Conservation (phyloP, 2,329 filamentous ascomycete species). For the Didymella pinodella region DNA sequence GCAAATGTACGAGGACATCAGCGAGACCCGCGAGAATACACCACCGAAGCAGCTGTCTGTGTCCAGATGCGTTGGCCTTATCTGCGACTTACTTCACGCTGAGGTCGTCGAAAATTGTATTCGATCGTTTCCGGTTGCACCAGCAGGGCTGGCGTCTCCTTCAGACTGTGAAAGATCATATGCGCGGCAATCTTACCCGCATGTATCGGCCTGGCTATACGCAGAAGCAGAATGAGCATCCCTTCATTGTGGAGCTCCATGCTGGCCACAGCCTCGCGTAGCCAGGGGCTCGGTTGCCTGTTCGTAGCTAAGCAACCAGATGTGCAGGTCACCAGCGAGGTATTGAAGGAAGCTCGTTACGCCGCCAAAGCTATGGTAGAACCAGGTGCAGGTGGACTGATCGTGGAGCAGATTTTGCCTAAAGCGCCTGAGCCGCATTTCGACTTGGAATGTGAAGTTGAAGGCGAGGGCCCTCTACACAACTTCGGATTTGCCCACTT, state of each 20-base stretch:
- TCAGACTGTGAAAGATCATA: constrained; percentile 41
- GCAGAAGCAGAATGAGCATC: constrained; percentile 52
- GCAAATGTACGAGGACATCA: constrained; percentile 16
- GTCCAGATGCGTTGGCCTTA: constrained; percentile 17
- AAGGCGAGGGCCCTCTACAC: neutral
- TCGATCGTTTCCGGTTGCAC: constrained; percentile 56
- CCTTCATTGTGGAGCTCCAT: constrained; percentile 54
- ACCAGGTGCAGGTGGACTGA: constrained; percentile 2
- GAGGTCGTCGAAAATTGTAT: constrained; percentile 52
- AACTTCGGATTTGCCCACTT: no score
- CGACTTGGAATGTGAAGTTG: neutral
- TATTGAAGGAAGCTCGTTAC: constrained; percentile 2
- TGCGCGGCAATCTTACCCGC: constrained; percentile 43
- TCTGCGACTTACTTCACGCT: constrained; percentile 47
- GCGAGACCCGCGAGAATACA: constrained; percentile 2
- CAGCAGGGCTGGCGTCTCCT: constrained; percentile 53
- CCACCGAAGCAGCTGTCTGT: constrained; percentile 17
- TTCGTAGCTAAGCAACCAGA: constrained; percentile 1
- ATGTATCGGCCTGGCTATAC: constrained; percentile 50
- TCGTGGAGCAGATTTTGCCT: constrained; percentile 4
- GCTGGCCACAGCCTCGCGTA: constrained; percentile 43
- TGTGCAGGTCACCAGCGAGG: constrained; percentile 9
- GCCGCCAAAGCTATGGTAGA: neutral
- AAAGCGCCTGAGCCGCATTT: neutral
- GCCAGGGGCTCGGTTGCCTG: constrained; percentile 5